Evolutionary conservation across 2,329 filamentous ascomycete genomes (phyloP), one percentile per base, ranked within the genome.

Genomic region (Trichophyton schoenleinii): DNA sequence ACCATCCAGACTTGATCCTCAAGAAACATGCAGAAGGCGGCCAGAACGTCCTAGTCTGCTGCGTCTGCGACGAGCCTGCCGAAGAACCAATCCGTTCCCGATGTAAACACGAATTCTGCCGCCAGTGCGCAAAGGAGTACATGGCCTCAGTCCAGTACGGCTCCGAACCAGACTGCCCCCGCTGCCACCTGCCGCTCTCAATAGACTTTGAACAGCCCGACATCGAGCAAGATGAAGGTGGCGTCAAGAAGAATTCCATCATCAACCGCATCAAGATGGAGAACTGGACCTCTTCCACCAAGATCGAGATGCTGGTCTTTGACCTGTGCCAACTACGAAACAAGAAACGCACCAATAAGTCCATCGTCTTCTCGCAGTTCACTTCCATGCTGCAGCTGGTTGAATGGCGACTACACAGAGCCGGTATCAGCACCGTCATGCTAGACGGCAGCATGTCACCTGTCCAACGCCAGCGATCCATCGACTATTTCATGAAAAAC

Each of bases 231-330:
- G 89, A 96, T 64, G 88, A 92, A 72, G 81, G 84, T 1, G 77
- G 86, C 5, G 85, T 96, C 63, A 96, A 96, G 81, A 96, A 96
- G 76, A 91, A 86, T 13, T 96, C 91, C 1, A 99, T 99, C 73
- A 95, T 97, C 79, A 97, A 97, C 73, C 88, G 94, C 61, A 97
- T 99, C 76, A 90, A 92, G 75, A 96, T 97, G 91, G 89, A 95
- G 72, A 89, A 97, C 69, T 99, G 94, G 94, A 96, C 91, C 0
- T 96, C 90, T 0, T 96, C 91, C 0, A 96, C 91, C 64, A 99
- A 99, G 78, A 99, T 99, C 66, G 94, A 99, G 76, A 86, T 95
- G 72, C 83, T 99, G 4, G 87, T 97, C 8, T 95, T 96, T 70
- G 91, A 97, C 70, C 82, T 99, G 1, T 94, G 95, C 78, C 88